phyloP scores from a whole-genome alignment of 352 stramenopile species.

The Globisporangium spinosum region DNA sequence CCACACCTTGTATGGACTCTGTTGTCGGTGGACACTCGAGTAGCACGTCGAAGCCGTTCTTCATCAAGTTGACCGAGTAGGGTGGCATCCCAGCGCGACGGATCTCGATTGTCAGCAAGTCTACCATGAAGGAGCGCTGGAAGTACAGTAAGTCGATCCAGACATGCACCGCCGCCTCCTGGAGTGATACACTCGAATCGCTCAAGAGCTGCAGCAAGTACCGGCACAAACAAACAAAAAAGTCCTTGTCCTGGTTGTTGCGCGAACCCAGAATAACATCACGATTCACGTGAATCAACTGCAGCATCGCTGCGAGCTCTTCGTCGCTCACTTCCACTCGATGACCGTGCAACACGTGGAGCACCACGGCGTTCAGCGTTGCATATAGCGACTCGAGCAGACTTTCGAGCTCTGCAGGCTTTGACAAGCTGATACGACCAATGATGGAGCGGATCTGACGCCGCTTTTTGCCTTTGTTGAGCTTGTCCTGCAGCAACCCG shows the following conservation, averaged over 20 bases:
- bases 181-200: constrained; percentile 32
- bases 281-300: constrained; percentile 53
- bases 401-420: constrained; percentile 48
- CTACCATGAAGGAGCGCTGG: constrained; percentile 44
- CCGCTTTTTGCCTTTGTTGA: constrained; percentile 51
- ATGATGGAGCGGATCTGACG: constrained; percentile 45
- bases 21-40: constrained; percentile 30
- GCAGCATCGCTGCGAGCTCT: constrained; percentile 48
- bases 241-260: constrained; percentile 54
- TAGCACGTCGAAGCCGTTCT: constrained; percentile 69
- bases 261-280: constrained; percentile 52
- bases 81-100: constrained; percentile 37
- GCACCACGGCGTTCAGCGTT: constrained; percentile 52
- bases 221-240: constrained; percentile 61
- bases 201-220: constrained; percentile 55
- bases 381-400: constrained; percentile 48
- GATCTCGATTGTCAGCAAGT: constrained; percentile 66
- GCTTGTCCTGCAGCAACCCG: constrained; percentile 49
- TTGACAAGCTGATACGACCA: constrained; percentile 42
- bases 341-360: constrained; percentile 59
- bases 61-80: constrained; percentile 78
- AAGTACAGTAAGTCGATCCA: constrained; percentile 72
- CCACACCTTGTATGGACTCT: background rate
- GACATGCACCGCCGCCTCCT: constrained; percentile 47
- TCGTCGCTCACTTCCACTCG: constrained; percentile 44